These are phyloP conservation scores for Hypoxylon fuscum DNA, from an alignment of 495 filamentous ascomycete species.

Conservation along the genomic window DNA sequence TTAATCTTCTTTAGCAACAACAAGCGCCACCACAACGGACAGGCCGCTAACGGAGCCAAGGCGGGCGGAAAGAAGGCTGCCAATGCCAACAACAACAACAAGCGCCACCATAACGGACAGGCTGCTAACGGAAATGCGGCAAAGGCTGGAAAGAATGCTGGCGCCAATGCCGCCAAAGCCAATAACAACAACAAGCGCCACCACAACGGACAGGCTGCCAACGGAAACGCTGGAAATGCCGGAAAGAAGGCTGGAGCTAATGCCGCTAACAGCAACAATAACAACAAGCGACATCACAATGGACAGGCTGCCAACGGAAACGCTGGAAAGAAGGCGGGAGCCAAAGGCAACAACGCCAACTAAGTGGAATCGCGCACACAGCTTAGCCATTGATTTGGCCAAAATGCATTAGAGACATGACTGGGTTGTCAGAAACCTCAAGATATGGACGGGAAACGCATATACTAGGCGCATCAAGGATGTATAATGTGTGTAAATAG, in stretches of 20 bases:
- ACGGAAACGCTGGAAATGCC: neutral
- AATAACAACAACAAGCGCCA: neutral
- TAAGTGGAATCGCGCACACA: conserved; percentile 3
- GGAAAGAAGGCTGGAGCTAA: neutral
- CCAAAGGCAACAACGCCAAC: conserved; percentile 8
- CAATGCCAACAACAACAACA: neutral
- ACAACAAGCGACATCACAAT: neutral
- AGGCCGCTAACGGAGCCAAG: conserved; percentile 22
- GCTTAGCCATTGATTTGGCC: neutral
- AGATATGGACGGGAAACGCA: too few relatives aligned
- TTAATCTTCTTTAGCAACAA: too few relatives aligned
- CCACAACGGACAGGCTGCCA: neutral
- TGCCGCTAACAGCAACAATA: neutral
- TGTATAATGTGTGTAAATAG: too few relatives aligned
- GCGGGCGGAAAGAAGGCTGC: conserved; percentile 4
- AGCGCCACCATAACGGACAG: neutral
- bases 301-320: neutral
- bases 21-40: conserved; percentile 40
- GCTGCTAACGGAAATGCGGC: conserved; percentile 13
- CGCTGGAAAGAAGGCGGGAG: conserved; percentile 1
- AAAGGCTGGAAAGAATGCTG: too few relatives aligned
- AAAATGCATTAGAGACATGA: too few relatives aligned
- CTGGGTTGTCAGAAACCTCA: too few relatives aligned
- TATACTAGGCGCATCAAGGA: too few relatives aligned
- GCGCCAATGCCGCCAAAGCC: too few relatives aligned